phyloP scores from a whole-genome alignment of 2,329 filamentous ascomycete species.

The Penicillium sp. region DNA sequence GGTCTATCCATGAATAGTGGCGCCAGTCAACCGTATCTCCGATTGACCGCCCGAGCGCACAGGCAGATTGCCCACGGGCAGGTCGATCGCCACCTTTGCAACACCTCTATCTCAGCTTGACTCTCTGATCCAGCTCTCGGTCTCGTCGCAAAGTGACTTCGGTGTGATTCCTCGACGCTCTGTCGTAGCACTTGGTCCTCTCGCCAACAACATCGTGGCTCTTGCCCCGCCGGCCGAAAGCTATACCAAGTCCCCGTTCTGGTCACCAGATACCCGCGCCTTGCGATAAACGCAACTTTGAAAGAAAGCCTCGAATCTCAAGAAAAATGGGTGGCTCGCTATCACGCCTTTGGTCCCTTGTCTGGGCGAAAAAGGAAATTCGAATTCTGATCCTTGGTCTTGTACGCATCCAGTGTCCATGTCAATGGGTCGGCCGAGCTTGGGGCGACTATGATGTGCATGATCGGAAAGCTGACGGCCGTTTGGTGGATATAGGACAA shows the following conservation, averaged over 20 bases:
- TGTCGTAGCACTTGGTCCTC: background rate
- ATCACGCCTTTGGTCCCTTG: constrained; percentile 59
- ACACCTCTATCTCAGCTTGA: constrained; percentile 2
- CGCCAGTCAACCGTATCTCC: constrained; percentile 10
- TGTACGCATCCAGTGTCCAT: constrained; percentile 49
- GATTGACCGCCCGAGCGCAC: constrained; percentile 24
- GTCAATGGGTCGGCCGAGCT: constrained; percentile 13
- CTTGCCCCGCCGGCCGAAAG: background rate
- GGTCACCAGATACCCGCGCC: constrained; percentile 5
- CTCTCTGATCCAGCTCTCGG: constrained; percentile 1
- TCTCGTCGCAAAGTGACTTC: constrained; percentile 1
- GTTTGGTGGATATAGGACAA: constrained; percentile 63
- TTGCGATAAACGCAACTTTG: constrained; percentile 3
- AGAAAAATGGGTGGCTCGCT: constrained; percentile 50
- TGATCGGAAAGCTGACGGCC: constrained; percentile 9
- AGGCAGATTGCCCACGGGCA: constrained; percentile 16
- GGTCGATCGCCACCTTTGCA: constrained; percentile 18
- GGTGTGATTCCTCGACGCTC: constrained; percentile 1
- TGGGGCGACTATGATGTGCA: background rate
- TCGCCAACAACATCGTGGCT: background rate
- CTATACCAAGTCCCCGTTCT: constrained; percentile 3
- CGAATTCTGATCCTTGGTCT: constrained; percentile 90
- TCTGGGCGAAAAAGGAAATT: constrained; percentile 97
- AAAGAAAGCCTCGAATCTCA: constrained; percentile 11
- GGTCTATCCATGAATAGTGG: constrained; percentile 8